Percentiles rank a stretch among this genome's conserved stretches.
Evolutionary conservation across 495 filamentous ascomycete species (phyloP).

Genomic region (Thermochaetoides thermophila): DNA sequence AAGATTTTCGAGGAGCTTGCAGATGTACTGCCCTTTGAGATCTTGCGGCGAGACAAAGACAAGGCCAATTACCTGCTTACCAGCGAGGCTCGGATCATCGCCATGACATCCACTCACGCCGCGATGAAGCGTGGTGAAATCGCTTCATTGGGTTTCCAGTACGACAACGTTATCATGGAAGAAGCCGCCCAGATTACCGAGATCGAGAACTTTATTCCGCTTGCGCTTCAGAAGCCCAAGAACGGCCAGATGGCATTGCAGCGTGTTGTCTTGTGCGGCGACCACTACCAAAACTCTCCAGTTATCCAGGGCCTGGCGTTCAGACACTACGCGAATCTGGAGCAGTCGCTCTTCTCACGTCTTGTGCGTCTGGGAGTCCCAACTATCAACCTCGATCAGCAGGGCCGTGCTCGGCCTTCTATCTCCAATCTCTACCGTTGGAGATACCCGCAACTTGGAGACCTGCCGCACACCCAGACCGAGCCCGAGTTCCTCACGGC

Average conservation of each 20-base stretch:
- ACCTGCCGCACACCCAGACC: slow-evolving; percentile 58
- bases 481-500: slow-evolving; percentile 59
- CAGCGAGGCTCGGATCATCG: slow-evolving; percentile 89
- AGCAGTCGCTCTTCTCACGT: slow-evolving; percentile 86
- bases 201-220: slow-evolving; percentile 89
- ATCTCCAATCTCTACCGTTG: slow-evolving; percentile 87
- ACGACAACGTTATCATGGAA: slow-evolving; percentile 98
- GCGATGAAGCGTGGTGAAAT: slow-evolving; percentile 96
- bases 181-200: slow-evolving; percentile 97
- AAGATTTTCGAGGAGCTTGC: slow-evolving; percentile 89
- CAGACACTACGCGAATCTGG: slow-evolving; percentile 85
- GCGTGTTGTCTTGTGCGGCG: slow-evolving; percentile 81
- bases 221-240: slow-evolving; percentile 73
- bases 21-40: slow-evolving; percentile 90
- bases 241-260: slow-evolving; percentile 62
- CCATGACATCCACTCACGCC: slow-evolving; percentile 96
- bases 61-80: slow-evolving; percentile 91
- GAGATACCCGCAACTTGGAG: slow-evolving; percentile 72
- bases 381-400: slow-evolving; percentile 75
- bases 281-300: slow-evolving; percentile 93
- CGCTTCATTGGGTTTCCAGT: slow-evolving; percentile 79
- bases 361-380: slow-evolving; percentile 84
- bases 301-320: slow-evolving; percentile 95
- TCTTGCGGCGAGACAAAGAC: slow-evolving; percentile 71
- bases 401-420: slow-evolving; percentile 73